Base-by-base conservation (phyloP, 192 early-diverging fungal species). In the Backusella australiensis region DNA sequence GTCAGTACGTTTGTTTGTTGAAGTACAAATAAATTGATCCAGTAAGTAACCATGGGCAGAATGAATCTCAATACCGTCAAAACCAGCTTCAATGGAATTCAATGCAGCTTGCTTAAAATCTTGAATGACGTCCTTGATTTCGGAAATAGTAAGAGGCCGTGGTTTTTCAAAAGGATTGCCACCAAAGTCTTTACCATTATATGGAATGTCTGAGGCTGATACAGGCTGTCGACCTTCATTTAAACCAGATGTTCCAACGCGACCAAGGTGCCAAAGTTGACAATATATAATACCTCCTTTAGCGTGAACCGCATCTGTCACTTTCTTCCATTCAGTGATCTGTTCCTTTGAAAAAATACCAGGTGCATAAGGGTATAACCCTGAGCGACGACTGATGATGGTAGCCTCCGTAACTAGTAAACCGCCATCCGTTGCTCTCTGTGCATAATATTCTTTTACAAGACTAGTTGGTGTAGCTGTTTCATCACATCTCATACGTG, bases 1-100 rank as follows among this genome's bases (percentile, higher is more conserved):
- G 32, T 81, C 80, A 0, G 93, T 96, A 74, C 96, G 91, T n/a
- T 88, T 73, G 82, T 99, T 98, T 69, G 90, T 86, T n/a, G 93
- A 68, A 2, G 92, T 89, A 23, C 89, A 90, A 23, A 96, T 76
- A 77, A 98, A 96, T 81, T 92, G 85, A 81, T 93, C 85, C 67
- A 94, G 75, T 46, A 99, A 83, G 81, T 97, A 99, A 9, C 97
- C 97, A 80, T 99, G 93, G 0, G 97, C 96, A 59, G 82, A 90
- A 69, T 98, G 96, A 26, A 99, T 85, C 80, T 99, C 97, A 23
- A 98, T 80, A 23, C 91, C 91, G 63, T 98, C 94, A 79, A 96
- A 94, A 1, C 94, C 95, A 9, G 96, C 96, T 63, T 86, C 83
- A 41, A 88, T 82, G 0, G 97, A 93, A 49, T 92, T 89, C 38